These are phyloP conservation scores for Coemansia sp. DNA, from an alignment of 192 early-diverging fungal genomes.

Conservation along the genomic window DNA sequence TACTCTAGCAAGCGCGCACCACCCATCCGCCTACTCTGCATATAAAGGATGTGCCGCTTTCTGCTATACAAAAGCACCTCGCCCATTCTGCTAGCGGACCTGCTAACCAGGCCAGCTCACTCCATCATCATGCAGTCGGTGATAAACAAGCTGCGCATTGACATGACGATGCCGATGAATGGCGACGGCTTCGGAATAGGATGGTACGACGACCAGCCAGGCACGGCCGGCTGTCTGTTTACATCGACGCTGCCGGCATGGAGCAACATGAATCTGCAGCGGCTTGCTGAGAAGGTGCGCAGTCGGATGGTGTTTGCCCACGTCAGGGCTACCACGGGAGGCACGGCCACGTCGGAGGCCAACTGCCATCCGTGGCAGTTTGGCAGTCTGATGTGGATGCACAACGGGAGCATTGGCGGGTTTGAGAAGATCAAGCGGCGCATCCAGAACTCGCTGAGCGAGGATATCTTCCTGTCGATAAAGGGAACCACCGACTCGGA, in stretches of 20 bases:
- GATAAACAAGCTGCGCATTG: slow-evolving; percentile 69
- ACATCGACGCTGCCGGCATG: slow-evolving; percentile 81
- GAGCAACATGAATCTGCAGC: slow-evolving; percentile 75
- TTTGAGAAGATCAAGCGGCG: slow-evolving; percentile 71
- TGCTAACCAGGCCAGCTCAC: slow-evolving; percentile 72
- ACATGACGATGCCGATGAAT: slow-evolving; percentile 66
- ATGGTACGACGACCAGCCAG: slow-evolving; percentile 69
- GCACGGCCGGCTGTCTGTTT: slow-evolving; percentile 69
- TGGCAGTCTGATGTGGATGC: slow-evolving; percentile 82
- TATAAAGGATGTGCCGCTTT: slow-evolving; percentile 64
- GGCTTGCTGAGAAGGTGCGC: slow-evolving; percentile 76
- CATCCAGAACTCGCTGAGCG: slow-evolving; percentile 62
- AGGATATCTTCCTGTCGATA: slow-evolving; percentile 68
- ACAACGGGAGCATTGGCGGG: slow-evolving; percentile 71
- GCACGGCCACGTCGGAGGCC: slow-evolving; percentile 67
- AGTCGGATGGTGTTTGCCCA: slow-evolving; percentile 77
- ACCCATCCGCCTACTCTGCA: neutral
- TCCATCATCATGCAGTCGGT: slow-evolving; percentile 84
- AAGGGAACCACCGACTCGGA: slow-evolving; percentile 83
- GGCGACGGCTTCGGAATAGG: slow-evolving; percentile 83
- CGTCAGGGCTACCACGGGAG: slow-evolving; percentile 75
- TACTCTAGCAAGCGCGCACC: too few species aligned
- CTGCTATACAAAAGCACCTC: slow-evolving; percentile 77
- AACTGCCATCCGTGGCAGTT: slow-evolving; percentile 71
- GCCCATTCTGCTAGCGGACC: slow-evolving; percentile 71